These are phyloP conservation scores for Kwoniella bestiolae DNA, from an alignment of 768 basidiomycete genomes.

Conservation along the genomic window DNA sequence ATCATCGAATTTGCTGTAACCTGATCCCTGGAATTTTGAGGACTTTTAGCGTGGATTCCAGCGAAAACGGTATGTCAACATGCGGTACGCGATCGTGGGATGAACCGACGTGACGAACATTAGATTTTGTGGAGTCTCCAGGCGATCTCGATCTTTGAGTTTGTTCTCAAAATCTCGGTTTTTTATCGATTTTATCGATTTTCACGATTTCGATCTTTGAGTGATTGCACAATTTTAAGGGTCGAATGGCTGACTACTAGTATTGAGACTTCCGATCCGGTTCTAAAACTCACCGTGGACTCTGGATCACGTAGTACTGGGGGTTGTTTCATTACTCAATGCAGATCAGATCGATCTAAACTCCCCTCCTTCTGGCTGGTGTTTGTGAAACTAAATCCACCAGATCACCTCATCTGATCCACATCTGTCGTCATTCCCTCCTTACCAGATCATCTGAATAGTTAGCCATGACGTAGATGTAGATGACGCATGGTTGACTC, in stretches of 20 bases:
- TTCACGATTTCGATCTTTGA: conserved; percentile 1
- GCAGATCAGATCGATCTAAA: neutral
- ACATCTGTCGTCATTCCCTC: neutral
- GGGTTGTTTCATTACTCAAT: neutral
- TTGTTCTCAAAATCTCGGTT: neutral
- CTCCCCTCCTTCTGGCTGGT: neutral
- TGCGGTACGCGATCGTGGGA: neutral
- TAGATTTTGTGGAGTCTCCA: conserved; percentile 10
- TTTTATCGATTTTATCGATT: conserved; percentile 8
- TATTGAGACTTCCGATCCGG: conserved; percentile 5
- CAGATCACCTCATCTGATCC: neutral
- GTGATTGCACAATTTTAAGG: conserved; percentile 1
- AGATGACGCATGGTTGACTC: conserved; percentile 14
- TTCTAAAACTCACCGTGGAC: neutral
- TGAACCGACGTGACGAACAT: conserved; percentile 8
- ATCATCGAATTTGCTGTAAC: neutral
- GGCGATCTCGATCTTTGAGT: conserved; percentile 8
- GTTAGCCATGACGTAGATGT: neutral
- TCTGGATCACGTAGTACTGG: too few relatives aligned
- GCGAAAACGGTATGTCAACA: conserved; percentile 1
- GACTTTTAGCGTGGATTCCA: neutral
- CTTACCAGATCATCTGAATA: too few relatives aligned
- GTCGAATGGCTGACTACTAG: neutral
- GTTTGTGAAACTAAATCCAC: neutral
- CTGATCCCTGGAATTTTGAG: neutral